Evolutionary conservation across 2,329 filamentous ascomycete genomes (phyloP).

Genomic region (Graphilbum ipis-grandicollis): DNA sequence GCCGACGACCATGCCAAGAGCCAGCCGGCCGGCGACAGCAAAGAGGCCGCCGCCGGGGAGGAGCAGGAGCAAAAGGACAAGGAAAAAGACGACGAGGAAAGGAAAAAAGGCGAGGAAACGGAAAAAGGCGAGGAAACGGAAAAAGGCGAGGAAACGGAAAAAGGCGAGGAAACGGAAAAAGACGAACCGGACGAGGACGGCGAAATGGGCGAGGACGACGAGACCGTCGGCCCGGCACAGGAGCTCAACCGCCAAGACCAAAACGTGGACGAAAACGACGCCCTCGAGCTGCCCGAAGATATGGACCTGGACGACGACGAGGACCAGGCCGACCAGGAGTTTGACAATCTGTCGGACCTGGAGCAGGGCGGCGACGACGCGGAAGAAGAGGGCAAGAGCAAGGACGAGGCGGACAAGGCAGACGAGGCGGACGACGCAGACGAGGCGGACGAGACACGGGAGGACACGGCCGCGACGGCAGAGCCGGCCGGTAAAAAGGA

Average conservation of each 20-base stretch:
- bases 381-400: conserved; percentile 19
- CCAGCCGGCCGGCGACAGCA: conserved; percentile 42
- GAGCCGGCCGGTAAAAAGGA: conserved; percentile 26
- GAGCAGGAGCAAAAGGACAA: conserved; percentile 41
- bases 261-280: conserved; percentile 65
- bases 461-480: conserved; percentile 12
- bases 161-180: conserved; percentile 26
- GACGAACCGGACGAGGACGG: conserved; percentile 37
- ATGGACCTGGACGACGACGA: conserved; percentile 62
- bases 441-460: conserved; percentile 24
- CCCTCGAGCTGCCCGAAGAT: conserved; percentile 71
- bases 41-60: conserved; percentile 29
- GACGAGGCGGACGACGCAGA: conserved; percentile 32
- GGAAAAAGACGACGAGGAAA: conserved; percentile 35
- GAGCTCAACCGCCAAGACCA: conserved; percentile 48
- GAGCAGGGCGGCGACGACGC: conserved; percentile 38
- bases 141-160: conserved; percentile 20
- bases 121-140: conserved; percentile 28
- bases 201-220: conserved; percentile 41
- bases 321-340: conserved; percentile 34
- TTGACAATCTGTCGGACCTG: conserved; percentile 32
- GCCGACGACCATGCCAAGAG: conserved; percentile 45
- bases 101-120: conserved; percentile 23
- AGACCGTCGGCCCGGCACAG: conserved; percentile 36
- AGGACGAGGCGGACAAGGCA: conserved; percentile 28